Evolutionary conservation across 768 basidiomycete species (phyloP).

Genomic region (Trametes cinnabarina): DNA sequence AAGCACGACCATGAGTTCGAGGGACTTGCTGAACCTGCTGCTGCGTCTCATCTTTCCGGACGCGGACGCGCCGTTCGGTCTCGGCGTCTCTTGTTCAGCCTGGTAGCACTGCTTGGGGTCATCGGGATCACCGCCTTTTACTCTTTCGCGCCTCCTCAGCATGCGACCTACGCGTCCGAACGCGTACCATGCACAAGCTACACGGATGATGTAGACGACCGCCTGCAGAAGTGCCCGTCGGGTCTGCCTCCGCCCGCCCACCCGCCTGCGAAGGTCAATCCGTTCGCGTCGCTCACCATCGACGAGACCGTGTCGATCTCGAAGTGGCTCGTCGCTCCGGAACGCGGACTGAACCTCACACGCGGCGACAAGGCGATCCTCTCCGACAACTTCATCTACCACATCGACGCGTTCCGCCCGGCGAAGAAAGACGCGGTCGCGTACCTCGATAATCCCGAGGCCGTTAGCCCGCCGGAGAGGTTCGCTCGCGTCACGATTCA

Average conservation of each 20-base stretch:
- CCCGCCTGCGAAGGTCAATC: conserved; percentile 45
- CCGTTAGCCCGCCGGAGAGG: conserved; percentile 31
- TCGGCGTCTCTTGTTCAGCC: conserved; percentile 2
- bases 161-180: not conserved
- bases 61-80: not conserved
- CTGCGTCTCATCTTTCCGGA: not conserved
- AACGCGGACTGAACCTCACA: conserved; percentile 49
- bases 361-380: conserved; percentile 27
- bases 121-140: conserved; percentile 17
- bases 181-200: not conserved
- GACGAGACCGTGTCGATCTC: conserved; percentile 43
- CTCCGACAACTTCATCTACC: conserved; percentile 50
- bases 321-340: conserved; percentile 44
- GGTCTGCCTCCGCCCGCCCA: conserved; percentile 32
- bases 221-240: conserved; percentile 36
- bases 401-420: conserved; percentile 51
- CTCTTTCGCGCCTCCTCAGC: conserved; percentile 1
- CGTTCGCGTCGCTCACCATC: conserved; percentile 51
- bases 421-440: conserved; percentile 45
- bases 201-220: not conserved
- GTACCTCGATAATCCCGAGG: conserved; percentile 40
- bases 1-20: conserved; percentile 18
- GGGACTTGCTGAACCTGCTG: not conserved
- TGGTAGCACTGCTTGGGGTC: conserved; percentile 9
- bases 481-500: conserved; percentile 53